These are phyloP conservation scores for Dioscorea zingiberensis DNA, from an alignment of 106 monocot genomes.

Conservation along the genomic window DNA sequence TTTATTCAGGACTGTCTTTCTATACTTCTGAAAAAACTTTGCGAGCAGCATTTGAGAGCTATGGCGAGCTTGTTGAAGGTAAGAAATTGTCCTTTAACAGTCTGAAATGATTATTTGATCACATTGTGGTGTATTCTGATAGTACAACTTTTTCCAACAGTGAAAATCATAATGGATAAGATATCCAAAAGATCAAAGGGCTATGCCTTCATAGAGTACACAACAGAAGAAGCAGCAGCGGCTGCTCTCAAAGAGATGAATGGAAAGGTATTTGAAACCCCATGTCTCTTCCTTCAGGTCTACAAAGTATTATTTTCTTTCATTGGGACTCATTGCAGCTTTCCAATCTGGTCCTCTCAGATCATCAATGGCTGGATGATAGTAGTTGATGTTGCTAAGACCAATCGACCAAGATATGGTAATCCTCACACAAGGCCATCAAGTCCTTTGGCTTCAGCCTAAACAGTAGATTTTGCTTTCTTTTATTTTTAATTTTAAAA, in stretches of 20 bases:
- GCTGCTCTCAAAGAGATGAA: constrained; percentile 96
- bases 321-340: too few species aligned
- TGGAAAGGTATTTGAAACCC: constrained; percentile 57
- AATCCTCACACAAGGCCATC: constrained; percentile 10
- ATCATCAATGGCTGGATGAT: constrained; percentile 99
- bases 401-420: constrained; percentile 37
- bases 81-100: background rate
- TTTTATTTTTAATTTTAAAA: background rate
- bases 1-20: constrained; percentile 66
- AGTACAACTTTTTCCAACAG: constrained; percentile 20
- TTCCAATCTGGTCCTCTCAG: constrained; percentile 22
- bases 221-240: constrained; percentile 76
- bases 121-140: too few species aligned
- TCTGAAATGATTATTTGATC: too few species aligned
- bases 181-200: constrained; percentile 98
- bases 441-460: constrained; percentile 13
- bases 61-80: constrained; percentile 95
- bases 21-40: constrained; percentile 98
- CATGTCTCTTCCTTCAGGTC: background rate
- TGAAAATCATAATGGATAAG: constrained; percentile 94
- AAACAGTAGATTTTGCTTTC: background rate
- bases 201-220: constrained; percentile 94
- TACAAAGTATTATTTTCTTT: too few species aligned
- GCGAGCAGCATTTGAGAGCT: constrained; percentile 83
- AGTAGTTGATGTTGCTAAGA: constrained; percentile 87